Evolutionary conservation across 2,329 filamentous ascomycete species (phyloP).

Genomic region (Simplicillium aogashimaense): DNA sequence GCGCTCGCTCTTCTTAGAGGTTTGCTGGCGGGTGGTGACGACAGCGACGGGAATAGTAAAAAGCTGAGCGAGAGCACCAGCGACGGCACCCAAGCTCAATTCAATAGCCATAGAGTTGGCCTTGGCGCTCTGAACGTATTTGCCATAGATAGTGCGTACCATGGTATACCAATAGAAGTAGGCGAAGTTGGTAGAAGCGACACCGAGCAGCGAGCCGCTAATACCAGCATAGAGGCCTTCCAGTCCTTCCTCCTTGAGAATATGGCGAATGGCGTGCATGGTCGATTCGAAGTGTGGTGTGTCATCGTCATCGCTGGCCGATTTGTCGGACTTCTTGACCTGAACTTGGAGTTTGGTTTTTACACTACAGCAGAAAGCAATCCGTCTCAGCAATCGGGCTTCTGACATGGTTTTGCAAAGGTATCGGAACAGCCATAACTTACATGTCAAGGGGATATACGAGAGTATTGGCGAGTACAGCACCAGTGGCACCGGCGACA

Average conservation of each 20-base stretch:
- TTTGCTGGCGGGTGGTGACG: constrained; percentile 92
- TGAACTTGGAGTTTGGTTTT: constrained; percentile 96
- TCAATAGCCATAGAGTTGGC: constrained; percentile 73
- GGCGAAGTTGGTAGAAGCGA: constrained; percentile 95
- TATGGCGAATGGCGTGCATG: constrained; percentile 79
- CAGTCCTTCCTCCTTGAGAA: constrained; percentile 70
- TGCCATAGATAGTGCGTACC: constrained; percentile 71
- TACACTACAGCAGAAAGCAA: constrained; percentile 47
- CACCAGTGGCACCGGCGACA: constrained; percentile 83
- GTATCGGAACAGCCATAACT: constrained; percentile 22
- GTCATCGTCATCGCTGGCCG: constrained; percentile 31
- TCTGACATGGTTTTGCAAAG: not conserved
- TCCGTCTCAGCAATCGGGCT: not conserved
- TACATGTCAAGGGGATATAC: constrained; percentile 97
- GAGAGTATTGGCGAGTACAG: constrained; percentile 86
- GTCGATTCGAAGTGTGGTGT: constrained; percentile 73
- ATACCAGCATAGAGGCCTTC: constrained; percentile 83
- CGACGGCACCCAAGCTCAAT: constrained; percentile 73
- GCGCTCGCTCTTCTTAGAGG: constrained; percentile 71
- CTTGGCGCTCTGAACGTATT: constrained; percentile 36
- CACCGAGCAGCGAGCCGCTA: constrained; percentile 74
- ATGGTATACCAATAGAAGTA: constrained; percentile 99
- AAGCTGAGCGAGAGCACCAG: constrained; percentile 83
- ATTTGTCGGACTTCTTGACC: constrained; percentile 52
- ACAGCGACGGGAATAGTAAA: constrained; percentile 97